Base-by-base conservation (phyloP, 331 rosid genomes). In the Cydonia oblonga region DNA sequence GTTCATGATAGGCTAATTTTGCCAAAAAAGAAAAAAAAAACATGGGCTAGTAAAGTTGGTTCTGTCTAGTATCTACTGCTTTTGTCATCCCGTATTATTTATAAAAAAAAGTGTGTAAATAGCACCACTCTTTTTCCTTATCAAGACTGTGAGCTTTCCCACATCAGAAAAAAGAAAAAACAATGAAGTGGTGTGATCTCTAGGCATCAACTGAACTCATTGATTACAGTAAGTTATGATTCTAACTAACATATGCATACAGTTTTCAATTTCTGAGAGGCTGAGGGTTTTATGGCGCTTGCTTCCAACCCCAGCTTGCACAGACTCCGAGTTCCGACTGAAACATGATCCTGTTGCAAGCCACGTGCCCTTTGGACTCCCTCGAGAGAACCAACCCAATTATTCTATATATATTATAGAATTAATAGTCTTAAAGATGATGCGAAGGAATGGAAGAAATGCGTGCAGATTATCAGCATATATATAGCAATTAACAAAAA, bases 281-380 rank as follows among this genome's bases (percentile, higher is more conserved):
- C 32, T 72, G 54, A 52, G 57, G 67, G 75, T 70, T 35, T 84
- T 51, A 35, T 64, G 80, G 84, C 44, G 28, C 65, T 76, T 79
- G 69, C 66, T 76, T 33, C 71, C 73, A 71, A 66, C 68, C 60
- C 46, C 42, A 3, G 75, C 57, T 74, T 52, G 11, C 79, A 70
- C 77, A 51, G 73, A 76, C 83, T 61, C 42, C 44, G 14, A 32
- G 60, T 78, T 74, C 19, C 9, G 59, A 24, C 68, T 38, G 64
- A 77, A 71, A 81, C 73, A 33, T 68, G 64, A 54, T 72, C 68
- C 42, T 9, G 42, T 74, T 33, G 68, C 82, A 49, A 64, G 84
- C 83, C 77, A 84, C 77, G 76, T 66, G 76, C 76, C 12, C 15
- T 56, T 12, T 23, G 70, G 71, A 54, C 61, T 75, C 86, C 80